phyloP scores from a whole-genome alignment of 441 rosid genomes.

The Populus hybrid region DNA sequence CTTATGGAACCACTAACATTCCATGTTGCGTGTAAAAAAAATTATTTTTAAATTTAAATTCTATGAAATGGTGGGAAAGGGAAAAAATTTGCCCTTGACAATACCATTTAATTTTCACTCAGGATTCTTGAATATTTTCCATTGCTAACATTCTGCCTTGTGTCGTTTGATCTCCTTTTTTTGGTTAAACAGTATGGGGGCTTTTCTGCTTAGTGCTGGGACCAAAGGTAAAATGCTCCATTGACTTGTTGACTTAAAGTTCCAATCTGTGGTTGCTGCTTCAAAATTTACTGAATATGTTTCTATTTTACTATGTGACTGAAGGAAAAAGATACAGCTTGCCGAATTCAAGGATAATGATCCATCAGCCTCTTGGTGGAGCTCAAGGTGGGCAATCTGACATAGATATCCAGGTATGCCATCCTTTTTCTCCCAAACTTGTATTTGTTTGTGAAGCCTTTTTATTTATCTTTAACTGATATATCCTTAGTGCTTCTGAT shows the following conservation, averaged over 20 bases:
- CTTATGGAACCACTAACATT: neutral
- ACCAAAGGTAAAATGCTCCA: slow-evolving; percentile 63
- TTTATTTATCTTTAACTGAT: neutral
- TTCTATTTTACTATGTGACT: slow-evolving; percentile 17
- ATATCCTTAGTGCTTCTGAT: neutral
- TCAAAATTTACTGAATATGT: slow-evolving; percentile 12
- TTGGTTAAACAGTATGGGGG: slow-evolving; percentile 78
- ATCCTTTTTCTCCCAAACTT: neutral
- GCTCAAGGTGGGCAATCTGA: slow-evolving; percentile 92
- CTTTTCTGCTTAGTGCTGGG: slow-evolving; percentile 93
- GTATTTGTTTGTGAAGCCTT: neutral
- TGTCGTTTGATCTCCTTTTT: slow-evolving; percentile 6
- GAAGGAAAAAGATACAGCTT: slow-evolving; percentile 91
- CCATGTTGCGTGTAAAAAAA: neutral
- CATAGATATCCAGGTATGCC: slow-evolving; percentile 77
- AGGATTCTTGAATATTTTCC: neutral
- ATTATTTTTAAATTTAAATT: neutral
- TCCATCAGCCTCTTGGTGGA: slow-evolving; percentile 98
- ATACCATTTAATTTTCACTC: neutral
- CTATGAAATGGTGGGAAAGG: neutral
- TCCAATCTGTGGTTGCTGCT: neutral
- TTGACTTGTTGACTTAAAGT: slow-evolving; percentile 10
- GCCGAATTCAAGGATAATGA: slow-evolving; percentile 98
- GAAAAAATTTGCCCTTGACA: neutral
- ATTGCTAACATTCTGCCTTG: neutral